Base-by-base conservation (phyloP, 108 stramenopile species). In the Bacterosira constricta region DNA sequence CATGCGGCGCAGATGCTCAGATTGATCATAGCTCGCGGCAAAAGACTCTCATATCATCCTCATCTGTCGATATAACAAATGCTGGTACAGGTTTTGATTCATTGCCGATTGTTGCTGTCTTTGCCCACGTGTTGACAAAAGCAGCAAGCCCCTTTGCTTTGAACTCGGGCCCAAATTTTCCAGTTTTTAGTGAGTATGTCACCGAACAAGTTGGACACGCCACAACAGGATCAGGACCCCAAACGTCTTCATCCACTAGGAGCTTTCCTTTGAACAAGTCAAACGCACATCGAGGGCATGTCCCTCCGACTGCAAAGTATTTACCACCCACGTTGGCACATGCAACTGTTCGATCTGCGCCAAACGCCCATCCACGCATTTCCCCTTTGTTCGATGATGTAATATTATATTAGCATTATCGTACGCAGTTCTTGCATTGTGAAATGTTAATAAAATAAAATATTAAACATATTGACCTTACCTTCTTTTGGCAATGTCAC, bases 341-440 rank as follows among this genome's bases (percentile, higher is more conserved):
- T 13, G 86, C 90, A 53, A 93, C 79, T n/a, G 70, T 69, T 42
- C 71, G 60, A 31, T 79, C 80, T 27, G 82, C 86, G 4, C 92
- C 92, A 75, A 93, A 93, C 62, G 88, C 92, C 92, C 92, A 93
- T 26, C 92, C 92, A 69, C 86, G 85, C 39, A 93, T 64, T 44
- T 55, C 77, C 26, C 63, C 63, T 57, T 2, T 58, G 25, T 15
- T 7, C 20, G 10, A 27, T 6, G 25, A 37, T 4, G 13, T 8
- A 35, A 37, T 37, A 8, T 9, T 6, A 36, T 3, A 25, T 51
- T 51, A 27, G 6, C 36, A 42, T 11, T 2, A 2, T 42, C 15
- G 12, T 42, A n/a, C 15, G 41, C 8, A 6, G 1, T n/a, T n/a
- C 41, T 7, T 42, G 41, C 9, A n/a, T 8, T 51, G 39, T 63